phyloP scores from a whole-genome alignment of 2,329 filamentous ascomycete genomes.

The Penicillium sp. region DNA sequence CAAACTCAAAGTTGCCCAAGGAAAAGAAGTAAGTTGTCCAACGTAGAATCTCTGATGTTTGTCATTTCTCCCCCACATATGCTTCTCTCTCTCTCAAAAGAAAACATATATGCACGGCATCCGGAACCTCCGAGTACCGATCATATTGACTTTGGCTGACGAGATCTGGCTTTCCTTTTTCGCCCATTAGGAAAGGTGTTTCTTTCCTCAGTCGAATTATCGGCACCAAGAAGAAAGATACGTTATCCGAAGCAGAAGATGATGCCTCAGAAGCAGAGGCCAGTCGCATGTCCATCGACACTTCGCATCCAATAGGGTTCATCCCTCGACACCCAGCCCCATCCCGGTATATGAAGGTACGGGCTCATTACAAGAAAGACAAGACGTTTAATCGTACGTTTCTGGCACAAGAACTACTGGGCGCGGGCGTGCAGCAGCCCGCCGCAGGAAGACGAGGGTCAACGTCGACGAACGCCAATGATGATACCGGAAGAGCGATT shows the following conservation, averaged over 20 bases:
- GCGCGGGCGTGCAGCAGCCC: slow-evolving; percentile 47
- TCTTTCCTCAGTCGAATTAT: slow-evolving; percentile 90
- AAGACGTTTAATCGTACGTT: slow-evolving; percentile 86
- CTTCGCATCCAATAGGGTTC: slow-evolving; percentile 75
- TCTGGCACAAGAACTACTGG: slow-evolving; percentile 82
- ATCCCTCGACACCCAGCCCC: slow-evolving; percentile 86
- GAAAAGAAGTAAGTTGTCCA: slow-evolving; percentile 63
- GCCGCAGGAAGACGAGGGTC: slow-evolving; percentile 32
- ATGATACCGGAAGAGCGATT: slow-evolving; percentile 62
- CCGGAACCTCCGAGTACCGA: background rate
- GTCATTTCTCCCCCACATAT: background rate
- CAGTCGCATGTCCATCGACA: slow-evolving; percentile 73
- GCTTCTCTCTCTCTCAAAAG: background rate
- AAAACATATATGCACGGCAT: background rate
- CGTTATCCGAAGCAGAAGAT: slow-evolving; percentile 47
- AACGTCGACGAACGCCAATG: slow-evolving; percentile 24
- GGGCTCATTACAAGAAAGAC: slow-evolving; percentile 74
- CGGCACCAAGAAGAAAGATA: slow-evolving; percentile 70
- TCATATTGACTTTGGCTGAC: slow-evolving; percentile 9
- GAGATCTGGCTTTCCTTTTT: slow-evolving; percentile 1
- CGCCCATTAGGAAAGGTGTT: slow-evolving; percentile 68
- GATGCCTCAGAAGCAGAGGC: slow-evolving; percentile 70
- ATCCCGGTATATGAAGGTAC: slow-evolving; percentile 85
- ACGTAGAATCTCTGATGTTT: background rate
- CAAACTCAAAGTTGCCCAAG: slow-evolving; percentile 44